Conservation (phyloP, 495 filamentous ascomycete genomes). For the Aspergillus kassunensis region DNA sequence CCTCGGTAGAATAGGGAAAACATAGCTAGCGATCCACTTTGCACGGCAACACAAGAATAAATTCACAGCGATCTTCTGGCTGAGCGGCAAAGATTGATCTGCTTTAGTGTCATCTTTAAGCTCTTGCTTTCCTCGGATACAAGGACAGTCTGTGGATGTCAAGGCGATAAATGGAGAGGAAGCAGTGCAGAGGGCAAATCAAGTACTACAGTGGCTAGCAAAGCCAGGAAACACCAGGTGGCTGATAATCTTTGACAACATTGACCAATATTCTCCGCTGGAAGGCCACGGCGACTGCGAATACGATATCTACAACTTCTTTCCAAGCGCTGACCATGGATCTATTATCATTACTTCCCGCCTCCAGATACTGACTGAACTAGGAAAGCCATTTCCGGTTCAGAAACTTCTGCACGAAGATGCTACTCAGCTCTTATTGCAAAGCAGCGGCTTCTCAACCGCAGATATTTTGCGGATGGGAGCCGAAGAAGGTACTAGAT, state of each 20-base stretch:
- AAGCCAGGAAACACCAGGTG: slow-evolving; percentile 26
- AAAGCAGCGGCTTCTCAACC: slow-evolving; percentile 14
- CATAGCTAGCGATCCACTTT: slow-evolving; percentile 39
- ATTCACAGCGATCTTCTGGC: slow-evolving; percentile 32
- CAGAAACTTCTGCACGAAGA: slow-evolving; percentile 16
- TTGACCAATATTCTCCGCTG: slow-evolving; percentile 30
- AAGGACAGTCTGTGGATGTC: slow-evolving; percentile 4
- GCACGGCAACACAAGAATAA: slow-evolving; percentile 26
- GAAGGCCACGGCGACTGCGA: slow-evolving; percentile 15
- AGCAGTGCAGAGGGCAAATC: background rate
- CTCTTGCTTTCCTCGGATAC: slow-evolving; percentile 18
- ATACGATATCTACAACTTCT: slow-evolving; percentile 33
- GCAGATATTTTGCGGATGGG: background rate
- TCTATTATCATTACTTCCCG: slow-evolving; percentile 41
- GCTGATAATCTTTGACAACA: slow-evolving; percentile 42
- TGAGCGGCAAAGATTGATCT: slow-evolving; percentile 24
- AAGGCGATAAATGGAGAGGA: slow-evolving; percentile 14
- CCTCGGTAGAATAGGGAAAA: slow-evolving; percentile 43
- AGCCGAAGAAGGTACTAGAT: background rate
- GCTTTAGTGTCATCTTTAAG: slow-evolving; percentile 22
- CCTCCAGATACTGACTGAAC: slow-evolving; percentile 24
- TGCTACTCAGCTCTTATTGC: slow-evolving; percentile 23
- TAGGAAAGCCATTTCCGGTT: slow-evolving; percentile 25
- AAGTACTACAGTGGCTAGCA: slow-evolving; percentile 13
- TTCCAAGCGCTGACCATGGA: slow-evolving; percentile 35